These are phyloP conservation scores for Theobroma grandiflorum DNA, from an alignment of 441 rosid species.

Conservation along the genomic window DNA sequence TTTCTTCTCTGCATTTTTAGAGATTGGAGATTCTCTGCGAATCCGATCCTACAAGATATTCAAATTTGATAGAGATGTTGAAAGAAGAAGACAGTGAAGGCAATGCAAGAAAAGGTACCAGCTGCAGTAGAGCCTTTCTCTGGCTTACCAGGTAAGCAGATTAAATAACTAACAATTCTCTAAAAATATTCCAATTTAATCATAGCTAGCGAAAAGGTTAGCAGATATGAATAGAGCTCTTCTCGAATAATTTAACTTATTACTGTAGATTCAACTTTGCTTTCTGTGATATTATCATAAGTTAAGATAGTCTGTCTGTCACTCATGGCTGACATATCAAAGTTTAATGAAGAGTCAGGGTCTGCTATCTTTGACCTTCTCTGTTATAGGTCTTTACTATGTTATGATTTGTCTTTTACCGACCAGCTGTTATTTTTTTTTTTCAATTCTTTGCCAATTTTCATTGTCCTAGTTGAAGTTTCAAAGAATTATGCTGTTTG, in stretches of 20 bases:
- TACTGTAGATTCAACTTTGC: neutral
- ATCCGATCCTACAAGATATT: constrained; percentile 57
- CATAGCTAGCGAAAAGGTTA: neutral
- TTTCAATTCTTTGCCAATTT: neutral
- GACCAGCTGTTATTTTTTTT: neutral
- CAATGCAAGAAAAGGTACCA: constrained; percentile 52
- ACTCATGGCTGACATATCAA: neutral
- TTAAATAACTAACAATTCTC: neutral
- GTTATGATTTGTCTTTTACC: neutral
- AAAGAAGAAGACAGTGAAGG: constrained; percentile 76
- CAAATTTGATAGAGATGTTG: constrained; percentile 75
- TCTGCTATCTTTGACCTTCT: neutral
- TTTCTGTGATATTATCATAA: neutral
- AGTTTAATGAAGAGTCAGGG: neutral
- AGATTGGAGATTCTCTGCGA: constrained; percentile 71
- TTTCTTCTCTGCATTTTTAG: constrained; percentile 36
- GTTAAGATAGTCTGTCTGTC: neutral
- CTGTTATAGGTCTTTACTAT: neutral
- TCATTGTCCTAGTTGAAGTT: neutral
- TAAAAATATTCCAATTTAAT: neutral
- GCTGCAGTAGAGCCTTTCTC: constrained; percentile 79
- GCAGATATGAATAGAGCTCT: neutral
- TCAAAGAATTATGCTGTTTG: neutral
- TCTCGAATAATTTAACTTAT: neutral
- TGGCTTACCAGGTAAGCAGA: constrained; percentile 88